Percentiles rank a stretch among this genome's conserved stretches.
These are phyloP conservation scores for Rehmannia glutinosa DNA, from an alignment of 257 asterid genomes.

Conservation along the genomic window DNA sequence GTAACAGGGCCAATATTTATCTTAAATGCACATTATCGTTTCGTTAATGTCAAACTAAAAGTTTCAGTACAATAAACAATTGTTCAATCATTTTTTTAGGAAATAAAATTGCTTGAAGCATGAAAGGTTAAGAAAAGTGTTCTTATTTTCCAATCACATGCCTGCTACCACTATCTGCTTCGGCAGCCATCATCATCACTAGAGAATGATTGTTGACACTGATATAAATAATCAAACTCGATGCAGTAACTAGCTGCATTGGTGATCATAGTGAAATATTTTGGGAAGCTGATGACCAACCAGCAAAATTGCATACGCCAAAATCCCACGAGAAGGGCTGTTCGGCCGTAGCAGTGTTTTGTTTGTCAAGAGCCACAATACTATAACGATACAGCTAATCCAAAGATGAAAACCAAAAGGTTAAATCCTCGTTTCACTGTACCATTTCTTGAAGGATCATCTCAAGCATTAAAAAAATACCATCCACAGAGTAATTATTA, in stretches of 20 bases:
- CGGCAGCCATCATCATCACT: conserved; percentile 1
- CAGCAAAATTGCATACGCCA: too few species aligned
- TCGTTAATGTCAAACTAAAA: neutral
- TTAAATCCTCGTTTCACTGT: too few species aligned
- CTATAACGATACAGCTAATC: too few species aligned
- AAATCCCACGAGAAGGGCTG: too few species aligned
- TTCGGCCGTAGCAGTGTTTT: too few species aligned
- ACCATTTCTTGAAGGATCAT: too few species aligned
- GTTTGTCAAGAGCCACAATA: too few species aligned
- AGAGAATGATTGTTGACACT: neutral
- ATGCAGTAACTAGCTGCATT: neutral
- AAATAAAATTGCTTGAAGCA: neutral
- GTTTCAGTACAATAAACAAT: neutral
- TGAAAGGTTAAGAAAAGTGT: neutral
- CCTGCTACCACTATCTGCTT: too few species aligned
- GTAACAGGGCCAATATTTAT: neutral
- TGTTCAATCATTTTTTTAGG: neutral
- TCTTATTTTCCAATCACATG: neutral
- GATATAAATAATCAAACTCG: neutral
- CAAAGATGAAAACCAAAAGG: neutral
- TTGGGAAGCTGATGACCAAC: too few species aligned
- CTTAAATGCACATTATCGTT: neutral
- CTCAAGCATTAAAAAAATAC: neutral
- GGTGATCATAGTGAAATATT: too few species aligned
- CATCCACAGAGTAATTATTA: neutral